phyloP scores from a whole-genome alignment of 169 alveolate species.

The Ichthyophthirius multifiliis region DNA sequence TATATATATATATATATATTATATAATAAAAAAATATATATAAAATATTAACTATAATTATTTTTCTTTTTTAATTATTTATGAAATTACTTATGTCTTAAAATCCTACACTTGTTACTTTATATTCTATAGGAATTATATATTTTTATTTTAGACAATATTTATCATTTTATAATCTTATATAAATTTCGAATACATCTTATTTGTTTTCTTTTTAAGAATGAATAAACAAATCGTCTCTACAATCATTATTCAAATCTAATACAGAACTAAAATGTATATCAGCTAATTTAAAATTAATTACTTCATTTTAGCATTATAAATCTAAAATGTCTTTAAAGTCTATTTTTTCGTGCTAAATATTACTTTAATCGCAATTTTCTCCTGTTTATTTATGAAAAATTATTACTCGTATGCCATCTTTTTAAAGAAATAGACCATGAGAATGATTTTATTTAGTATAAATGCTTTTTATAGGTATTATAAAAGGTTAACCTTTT shows the following conservation, averaged over 20 bases:
- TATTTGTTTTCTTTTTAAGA: neutral
- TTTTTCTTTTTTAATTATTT: too few species aligned
- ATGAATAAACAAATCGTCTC: neutral
- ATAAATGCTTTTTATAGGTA: neutral
- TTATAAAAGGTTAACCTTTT: neutral
- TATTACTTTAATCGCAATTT: neutral
- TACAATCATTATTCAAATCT: constrained; percentile 4
- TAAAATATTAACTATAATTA: too few species aligned
- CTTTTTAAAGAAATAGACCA: neutral
- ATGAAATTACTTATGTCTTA: neutral
- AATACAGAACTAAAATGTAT: neutral
- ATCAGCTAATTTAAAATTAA: neutral
- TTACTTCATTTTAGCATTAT: neutral
- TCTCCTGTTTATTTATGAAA: neutral
- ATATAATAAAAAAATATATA: too few species aligned
- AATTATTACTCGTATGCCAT: too few species aligned
- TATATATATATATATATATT: too few species aligned
- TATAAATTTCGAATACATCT: neutral
- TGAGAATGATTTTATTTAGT: neutral
- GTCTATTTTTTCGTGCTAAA: neutral
- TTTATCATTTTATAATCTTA: neutral
- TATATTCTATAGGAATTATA: neutral
- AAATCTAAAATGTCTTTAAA: neutral
- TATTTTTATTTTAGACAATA: neutral
- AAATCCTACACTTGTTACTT: neutral